Evolutionary conservation across 2,329 filamentous ascomycete species (phyloP), one percentile per base, ranked within the genome.

Genomic region (Rhynchosporium secalis): DNA sequence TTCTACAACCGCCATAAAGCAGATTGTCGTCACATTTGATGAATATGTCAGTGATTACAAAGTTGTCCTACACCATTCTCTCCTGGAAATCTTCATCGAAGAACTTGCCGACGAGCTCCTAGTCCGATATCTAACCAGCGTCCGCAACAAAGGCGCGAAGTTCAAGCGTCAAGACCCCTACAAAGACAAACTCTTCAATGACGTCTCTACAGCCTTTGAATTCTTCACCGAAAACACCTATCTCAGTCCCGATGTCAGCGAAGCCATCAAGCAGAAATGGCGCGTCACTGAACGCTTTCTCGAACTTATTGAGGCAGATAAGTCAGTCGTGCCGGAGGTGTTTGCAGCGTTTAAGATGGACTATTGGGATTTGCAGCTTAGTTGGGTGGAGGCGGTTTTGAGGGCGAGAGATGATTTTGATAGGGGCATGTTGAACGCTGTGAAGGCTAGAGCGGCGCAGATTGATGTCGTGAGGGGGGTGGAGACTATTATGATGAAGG

Each of bases 401-500:
- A 84, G 93, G 68, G 83, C 87, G 1, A 82, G 96, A 69, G 95
- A 99, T 76, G 95, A 99, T 78, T 98, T 96, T 77, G 95, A 98
- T 76, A 83, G 94, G 69, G 84, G 85, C 64, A 92, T 98, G 90
- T 76, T 98, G 66, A 95, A 92, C 73, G 84, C 86, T 20, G 89
- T 98, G 55, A 98, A 98, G 81, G 86, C 87, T 2, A 86, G 88
- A 74, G 94, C 93, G n/a, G 93, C 92, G 7, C 90, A 92, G 76
- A 84, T 96, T 69, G 87, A 90, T 63, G 87, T 93, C 1, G 88
- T 90, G 65, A 84, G 92, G 66, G 93, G 92, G 0, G 77, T 85
- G 20, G 94, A 98, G 78, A 98, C 95, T 2, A 91, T 99, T 66
- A 97, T 99, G 94, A 87, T 90, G 66, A 94, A 91, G 78, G 86